Base-by-base conservation (phyloP, 148 eudicot genomes). In the Fallopia convolvulus region DNA sequence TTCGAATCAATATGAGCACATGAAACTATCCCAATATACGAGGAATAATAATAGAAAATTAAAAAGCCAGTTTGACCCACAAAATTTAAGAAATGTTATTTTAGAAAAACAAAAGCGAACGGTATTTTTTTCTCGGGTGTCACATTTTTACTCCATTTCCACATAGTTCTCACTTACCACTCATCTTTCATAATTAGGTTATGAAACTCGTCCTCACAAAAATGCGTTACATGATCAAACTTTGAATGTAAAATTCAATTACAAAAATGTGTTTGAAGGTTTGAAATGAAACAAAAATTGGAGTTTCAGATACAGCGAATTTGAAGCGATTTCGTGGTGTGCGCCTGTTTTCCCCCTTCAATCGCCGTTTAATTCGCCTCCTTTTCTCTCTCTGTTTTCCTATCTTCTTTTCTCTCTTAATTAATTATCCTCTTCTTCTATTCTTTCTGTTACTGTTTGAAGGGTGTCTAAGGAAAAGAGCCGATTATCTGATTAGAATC, bases 251-350 rank as follows among this genome's bases (percentile, higher is more conserved):
- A 55, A 18, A 18, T 55, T 1, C 61, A 2, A 55, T 55, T 8
- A 2, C 17, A 18, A 18, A 18, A 55, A 55, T 6, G 26, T 5
- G 61, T 55, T 55, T 55, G 23, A 5, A 52, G 56, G 3, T 52
- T 52, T 20, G 50, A 47, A 12, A 47, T 5, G 13, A 14, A 11
- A 61, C 1, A 1, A 26, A 26, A 61, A 23, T 61, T 17, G 26
- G 14, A 61, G 33, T 61, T 61, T 61, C 68, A 23, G 36, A 61
- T 21, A 61, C 68, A 23, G 39, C 68, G 68, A 23, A 61, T 61
- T 61, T 26, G 68, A 10, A 61, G 68, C 68, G 40, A 66, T 10
- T 66, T 66, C 72, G 44, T 66, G 72, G 72, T 66, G 72, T 41
- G 53, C 75, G 32, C 75, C 40, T 72, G 75, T 72, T 72, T 53